Conservation (phyloP, 495 filamentous ascomycete species). For the Endocarpon pusillum region DNA sequence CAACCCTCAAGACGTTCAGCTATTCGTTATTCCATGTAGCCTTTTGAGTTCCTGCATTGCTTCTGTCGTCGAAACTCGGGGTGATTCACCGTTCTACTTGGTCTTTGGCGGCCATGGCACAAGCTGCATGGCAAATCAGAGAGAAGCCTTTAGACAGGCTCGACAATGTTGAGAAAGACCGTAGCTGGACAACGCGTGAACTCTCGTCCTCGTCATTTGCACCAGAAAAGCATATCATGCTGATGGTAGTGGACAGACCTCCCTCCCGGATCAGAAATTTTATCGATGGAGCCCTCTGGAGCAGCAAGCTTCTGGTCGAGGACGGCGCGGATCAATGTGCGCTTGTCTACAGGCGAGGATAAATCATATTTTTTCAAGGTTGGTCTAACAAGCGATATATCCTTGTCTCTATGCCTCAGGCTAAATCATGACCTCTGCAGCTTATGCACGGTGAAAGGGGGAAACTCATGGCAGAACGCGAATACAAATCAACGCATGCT, state of each 20-base stretch:
- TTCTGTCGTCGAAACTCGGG: too few species aligned
- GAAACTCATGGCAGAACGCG: too few species aligned
- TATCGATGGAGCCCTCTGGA: background rate
- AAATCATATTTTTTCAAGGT: background rate
- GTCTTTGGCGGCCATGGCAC: background rate
- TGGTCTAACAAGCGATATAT: background rate
- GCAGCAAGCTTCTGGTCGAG: background rate
- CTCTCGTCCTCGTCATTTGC: too few species aligned
- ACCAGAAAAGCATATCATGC: background rate
- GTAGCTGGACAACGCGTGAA: background rate
- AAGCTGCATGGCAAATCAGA: background rate
- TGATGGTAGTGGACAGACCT: background rate
- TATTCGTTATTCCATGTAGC: too few species aligned
- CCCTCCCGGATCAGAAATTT: background rate
- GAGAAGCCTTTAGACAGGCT: background rate
- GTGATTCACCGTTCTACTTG: too few species aligned
- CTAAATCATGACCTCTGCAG: too few species aligned
- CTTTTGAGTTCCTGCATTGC: too few species aligned
- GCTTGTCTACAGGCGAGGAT: background rate
- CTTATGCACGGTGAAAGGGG: too few species aligned
- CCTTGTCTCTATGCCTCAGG: slow-evolving; percentile 3
- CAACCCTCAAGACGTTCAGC: too few species aligned
- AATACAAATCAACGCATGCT: too few species aligned
- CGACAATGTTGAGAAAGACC: background rate
- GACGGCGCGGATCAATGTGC: background rate